These are phyloP conservation scores for Epicoccum nigrum DNA, from an alignment of 2,329 filamentous ascomycete genomes.

Conservation along the genomic window DNA sequence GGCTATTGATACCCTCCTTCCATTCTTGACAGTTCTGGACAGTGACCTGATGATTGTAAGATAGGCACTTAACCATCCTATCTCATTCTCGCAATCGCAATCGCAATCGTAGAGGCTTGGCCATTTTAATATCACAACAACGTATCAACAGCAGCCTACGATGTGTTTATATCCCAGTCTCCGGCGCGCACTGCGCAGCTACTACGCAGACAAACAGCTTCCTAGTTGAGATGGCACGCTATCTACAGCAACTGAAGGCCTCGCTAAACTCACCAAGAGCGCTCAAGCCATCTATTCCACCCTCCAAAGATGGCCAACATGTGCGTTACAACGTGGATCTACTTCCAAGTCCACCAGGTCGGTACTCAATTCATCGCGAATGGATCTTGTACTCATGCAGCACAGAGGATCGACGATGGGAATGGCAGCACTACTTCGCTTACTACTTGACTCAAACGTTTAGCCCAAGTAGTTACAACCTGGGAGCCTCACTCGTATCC, in stretches of 20 bases:
- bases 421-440: slow-evolving; percentile 31
- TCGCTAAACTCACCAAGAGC: slow-evolving; percentile 39
- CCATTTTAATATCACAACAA: background rate
- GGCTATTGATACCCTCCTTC: background rate
- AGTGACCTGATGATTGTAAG: no score
- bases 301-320: slow-evolving; percentile 12
- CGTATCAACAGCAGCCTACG: background rate
- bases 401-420: slow-evolving; percentile 24
- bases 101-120: background rate
- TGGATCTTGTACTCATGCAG: background rate
- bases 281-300: slow-evolving; percentile 13
- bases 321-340: slow-evolving; percentile 26
- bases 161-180: background rate
- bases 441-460: slow-evolving; percentile 29
- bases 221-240: background rate
- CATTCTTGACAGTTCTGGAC: background rate
- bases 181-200: background rate
- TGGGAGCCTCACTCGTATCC: slow-evolving; percentile 27
- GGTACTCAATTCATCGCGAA: background rate
- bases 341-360: slow-evolving; percentile 27
- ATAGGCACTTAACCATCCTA: background rate
- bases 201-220: background rate
- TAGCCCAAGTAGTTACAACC: slow-evolving; percentile 26
- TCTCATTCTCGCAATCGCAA: background rate
- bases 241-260: background rate